phyloP scores from a whole-genome alignment of 148 eudicot species.

The Rhododendron williamsianum region DNA sequence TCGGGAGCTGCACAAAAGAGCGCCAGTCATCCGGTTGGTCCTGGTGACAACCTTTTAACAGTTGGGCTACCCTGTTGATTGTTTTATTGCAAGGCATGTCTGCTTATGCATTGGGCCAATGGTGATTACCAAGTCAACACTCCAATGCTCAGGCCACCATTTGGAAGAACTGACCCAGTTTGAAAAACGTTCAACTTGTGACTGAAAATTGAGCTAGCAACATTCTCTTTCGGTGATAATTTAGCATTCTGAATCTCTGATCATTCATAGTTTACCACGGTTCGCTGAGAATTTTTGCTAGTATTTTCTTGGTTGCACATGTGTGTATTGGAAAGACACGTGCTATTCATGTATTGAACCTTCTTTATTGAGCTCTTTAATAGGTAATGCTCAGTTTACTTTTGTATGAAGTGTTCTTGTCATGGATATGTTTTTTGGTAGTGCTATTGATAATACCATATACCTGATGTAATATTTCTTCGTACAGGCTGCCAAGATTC shows the following conservation, averaged over 20 bases:
- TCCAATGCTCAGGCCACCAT: not conserved
- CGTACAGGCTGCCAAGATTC: slow-evolving; percentile 50
- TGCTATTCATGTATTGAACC: not conserved
- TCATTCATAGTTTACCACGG: not conserved
- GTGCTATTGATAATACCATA: not conserved
- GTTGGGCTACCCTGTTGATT: not conserved
- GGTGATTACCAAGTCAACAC: not conserved
- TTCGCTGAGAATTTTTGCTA: not conserved
- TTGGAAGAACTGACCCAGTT: not conserved
- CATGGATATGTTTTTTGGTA: not conserved
- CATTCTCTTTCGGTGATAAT: not conserved
- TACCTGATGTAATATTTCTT: not conserved
- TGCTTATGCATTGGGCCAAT: not conserved
- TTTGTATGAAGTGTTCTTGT: not conserved
- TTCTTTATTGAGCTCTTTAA: not conserved
- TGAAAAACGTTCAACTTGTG: not conserved
- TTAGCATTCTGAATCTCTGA: not conserved
- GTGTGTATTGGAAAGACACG: not conserved
- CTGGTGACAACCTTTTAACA: not conserved
- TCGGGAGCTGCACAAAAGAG: not conserved
- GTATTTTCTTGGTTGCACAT: not conserved
- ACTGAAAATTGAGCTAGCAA: not conserved
- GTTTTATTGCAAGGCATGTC: not conserved
- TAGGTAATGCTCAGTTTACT: not conserved
- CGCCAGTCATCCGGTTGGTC: not conserved